Base-by-base conservation (phyloP, 768 basidiomycete genomes). In the Phylloporus sp. region DNA sequence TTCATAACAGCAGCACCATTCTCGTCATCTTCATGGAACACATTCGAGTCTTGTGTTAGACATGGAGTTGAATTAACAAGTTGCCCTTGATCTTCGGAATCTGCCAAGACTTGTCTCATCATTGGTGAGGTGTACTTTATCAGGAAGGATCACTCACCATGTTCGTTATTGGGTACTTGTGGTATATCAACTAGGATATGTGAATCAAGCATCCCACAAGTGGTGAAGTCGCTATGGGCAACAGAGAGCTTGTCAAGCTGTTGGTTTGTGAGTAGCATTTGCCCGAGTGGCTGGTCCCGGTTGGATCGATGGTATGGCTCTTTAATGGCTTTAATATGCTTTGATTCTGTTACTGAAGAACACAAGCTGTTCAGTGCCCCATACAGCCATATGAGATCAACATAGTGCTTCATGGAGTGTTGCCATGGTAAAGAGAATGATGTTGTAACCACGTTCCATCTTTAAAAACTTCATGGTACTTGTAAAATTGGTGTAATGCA, bases 301-400 rank as follows among this genome's bases (percentile, higher is more conserved):
- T 71, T 16, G 65, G 72, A 8, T 48, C 5, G 54, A 0, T 53
- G 57, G 52, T 63, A 75, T 1, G 71, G 72, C 16, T 52, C 11
- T 24, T 52, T 52, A 5, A 74, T 62, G 0, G 70, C 70, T 20
- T 67, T 68, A 51, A 72, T 71, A 32, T 71, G 72, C 31, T 68
- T 67, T 0, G 61, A 66, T 28, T 74, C 71, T 0, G 65, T 73
- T 2, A 72, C 72, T 5, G 69, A 73, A 0, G 66, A 69, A 40
- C 71, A 72, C 0, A 72, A 59, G 0, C 72, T 66, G 43, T 71
- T 72, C 1, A 66, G 72, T 2, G 65, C 59, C 10, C 66, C 64
- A 51, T 68, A 73, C 6, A 57, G 34, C 2, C 23, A n/a, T 20
- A 71, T 70, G 2, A 58, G 38, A 0, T 38, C 7, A 0, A 2